Evolutionary conservation across 2,329 filamentous ascomycete genomes (phyloP), one percentile per base, ranked within the genome.

Genomic region (Cercospora sesami): DNA sequence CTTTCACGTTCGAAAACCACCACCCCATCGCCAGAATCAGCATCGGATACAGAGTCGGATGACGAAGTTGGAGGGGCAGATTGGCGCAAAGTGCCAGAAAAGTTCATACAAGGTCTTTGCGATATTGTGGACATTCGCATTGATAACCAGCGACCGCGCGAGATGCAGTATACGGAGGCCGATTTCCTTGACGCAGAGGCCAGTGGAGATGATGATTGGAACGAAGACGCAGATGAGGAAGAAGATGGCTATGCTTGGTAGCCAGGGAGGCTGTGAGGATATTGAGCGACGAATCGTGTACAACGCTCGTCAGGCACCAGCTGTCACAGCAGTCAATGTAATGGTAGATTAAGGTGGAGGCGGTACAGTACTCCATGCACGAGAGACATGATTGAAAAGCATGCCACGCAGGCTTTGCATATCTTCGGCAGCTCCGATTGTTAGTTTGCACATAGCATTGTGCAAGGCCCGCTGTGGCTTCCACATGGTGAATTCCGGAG

Each of bases 111-210:
- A 69, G 90, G 90, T 1, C 83, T 90, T 71, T 94, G 91, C 74
- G 84, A 89, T 48, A 83, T 88, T 5, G 90, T 94, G 18, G 86
- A 91, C 68, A 85, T 94, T 53, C 82, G 87, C 55, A 89, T 94
- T 72, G 91, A 94, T 78, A 94, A 94, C 76, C 86, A 91, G 75
- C 89, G 92, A 68, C 88, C 89, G 5, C 84, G 84, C 2, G 91
- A 93, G 79, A 81, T 85, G 26, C 88, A 90, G 69, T 91, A 85
- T 71, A 85, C 85, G 23, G 91, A 93, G 82, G 87, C 85, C 1
- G 91, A 94, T 76, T 94, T 94, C 73, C 78, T 91, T 14, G 87
- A 89, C 71, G 83, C 83, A 23, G 87, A 89, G 73, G 77, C 80
- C 79, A 91, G 79, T 78, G 83, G 83, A 3, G 84, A 86, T 66